A percentile compares a stretch with the other conserved stretches of the same genome.
phyloP scores from a whole-genome alignment of 371 early-diverging fungal genomes.

The Apophysomyces trapeziformis region DNA sequence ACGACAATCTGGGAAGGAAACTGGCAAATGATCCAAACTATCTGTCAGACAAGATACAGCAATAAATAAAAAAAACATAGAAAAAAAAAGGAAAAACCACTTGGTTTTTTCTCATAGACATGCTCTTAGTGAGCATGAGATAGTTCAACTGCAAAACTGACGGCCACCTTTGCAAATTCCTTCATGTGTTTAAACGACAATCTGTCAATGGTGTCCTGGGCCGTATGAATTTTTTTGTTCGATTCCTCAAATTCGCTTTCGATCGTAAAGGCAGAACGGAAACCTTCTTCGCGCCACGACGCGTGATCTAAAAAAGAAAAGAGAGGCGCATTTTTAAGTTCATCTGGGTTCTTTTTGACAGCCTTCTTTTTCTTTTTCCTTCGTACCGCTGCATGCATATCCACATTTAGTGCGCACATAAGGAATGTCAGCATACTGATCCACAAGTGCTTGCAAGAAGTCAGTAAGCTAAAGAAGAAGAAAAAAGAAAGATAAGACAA shows the following conservation, averaged over 20 bases:
- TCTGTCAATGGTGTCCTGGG: slow-evolving; percentile 70
- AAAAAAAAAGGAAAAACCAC: too few species aligned
- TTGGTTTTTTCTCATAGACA: too few species aligned
- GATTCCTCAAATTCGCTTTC: slow-evolving; percentile 77
- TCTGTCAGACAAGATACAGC: slow-evolving; percentile 32
- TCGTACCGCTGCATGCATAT: slow-evolving; percentile 60
- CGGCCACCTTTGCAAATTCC: slow-evolving; percentile 81
- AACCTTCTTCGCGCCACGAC: slow-evolving; percentile 87
- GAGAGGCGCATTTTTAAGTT: slow-evolving; percentile 17
- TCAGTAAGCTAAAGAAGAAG: slow-evolving; percentile 47
- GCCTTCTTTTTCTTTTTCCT: neutral
- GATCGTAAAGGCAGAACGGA: slow-evolving; percentile 84
- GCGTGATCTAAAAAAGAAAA: slow-evolving; percentile 80
- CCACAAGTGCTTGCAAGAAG: slow-evolving; percentile 61
- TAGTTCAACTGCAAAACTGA: slow-evolving; percentile 88
- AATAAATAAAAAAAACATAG: slow-evolving; percentile 1
- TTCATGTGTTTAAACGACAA: slow-evolving; percentile 86
- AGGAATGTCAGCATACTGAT: slow-evolving; percentile 57
- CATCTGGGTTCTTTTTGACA: too few species aligned
- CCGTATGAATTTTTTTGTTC: slow-evolving; percentile 76
- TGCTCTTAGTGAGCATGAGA: slow-evolving; percentile 32
- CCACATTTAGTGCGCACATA: slow-evolving; percentile 71
- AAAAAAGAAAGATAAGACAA: neutral
- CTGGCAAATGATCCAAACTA: slow-evolving; percentile 60
- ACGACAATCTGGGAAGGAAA: slow-evolving; percentile 65